Evolutionary conservation across 2,329 filamentous ascomycete species (phyloP).

Genomic region (Fusarium chlamydosporum): DNA sequence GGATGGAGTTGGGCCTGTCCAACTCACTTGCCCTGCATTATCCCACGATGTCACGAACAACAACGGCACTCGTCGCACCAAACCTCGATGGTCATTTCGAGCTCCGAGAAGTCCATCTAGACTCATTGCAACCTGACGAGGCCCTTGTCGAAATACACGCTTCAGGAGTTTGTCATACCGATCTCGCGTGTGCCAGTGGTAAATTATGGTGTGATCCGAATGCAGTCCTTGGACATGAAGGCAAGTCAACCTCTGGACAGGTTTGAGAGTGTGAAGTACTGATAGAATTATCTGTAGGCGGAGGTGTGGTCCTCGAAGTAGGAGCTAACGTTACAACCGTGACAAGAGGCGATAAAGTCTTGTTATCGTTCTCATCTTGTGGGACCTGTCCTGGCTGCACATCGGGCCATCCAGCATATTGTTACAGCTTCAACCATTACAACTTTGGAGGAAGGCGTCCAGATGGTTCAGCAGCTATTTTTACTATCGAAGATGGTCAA

Average conservation of each 20-base stretch:
- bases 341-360: slow-evolving; percentile 26
- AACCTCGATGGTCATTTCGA: slow-evolving; percentile 11
- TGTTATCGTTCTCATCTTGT: slow-evolving; percentile 29
- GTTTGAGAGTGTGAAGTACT: neutral
- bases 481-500: neutral
- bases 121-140: slow-evolving; percentile 20
- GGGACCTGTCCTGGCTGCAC: slow-evolving; percentile 16
- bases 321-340: neutral
- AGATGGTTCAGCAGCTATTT: slow-evolving; percentile 24
- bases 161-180: slow-evolving; percentile 33
- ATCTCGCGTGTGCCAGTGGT: slow-evolving; percentile 61
- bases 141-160: slow-evolving; percentile 32
- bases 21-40: neutral
- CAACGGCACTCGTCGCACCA: slow-evolving; percentile 21
- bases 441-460: slow-evolving; percentile 32
- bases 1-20: too few species aligned
- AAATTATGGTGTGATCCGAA: slow-evolving; percentile 12
- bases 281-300: neutral
- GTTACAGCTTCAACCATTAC: slow-evolving; percentile 14
- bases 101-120: slow-evolving; percentile 5
- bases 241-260: slow-evolving; percentile 56
- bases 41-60: slow-evolving; percentile 7
- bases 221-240: slow-evolving; percentile 38
- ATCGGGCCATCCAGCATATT: slow-evolving; percentile 32
- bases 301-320: slow-evolving; percentile 25